Evolutionary conservation across 139 green algal genomes (phyloP), one percentile per base, ranked within the genome.

Genomic region (Chlorella ohadii): DNA sequence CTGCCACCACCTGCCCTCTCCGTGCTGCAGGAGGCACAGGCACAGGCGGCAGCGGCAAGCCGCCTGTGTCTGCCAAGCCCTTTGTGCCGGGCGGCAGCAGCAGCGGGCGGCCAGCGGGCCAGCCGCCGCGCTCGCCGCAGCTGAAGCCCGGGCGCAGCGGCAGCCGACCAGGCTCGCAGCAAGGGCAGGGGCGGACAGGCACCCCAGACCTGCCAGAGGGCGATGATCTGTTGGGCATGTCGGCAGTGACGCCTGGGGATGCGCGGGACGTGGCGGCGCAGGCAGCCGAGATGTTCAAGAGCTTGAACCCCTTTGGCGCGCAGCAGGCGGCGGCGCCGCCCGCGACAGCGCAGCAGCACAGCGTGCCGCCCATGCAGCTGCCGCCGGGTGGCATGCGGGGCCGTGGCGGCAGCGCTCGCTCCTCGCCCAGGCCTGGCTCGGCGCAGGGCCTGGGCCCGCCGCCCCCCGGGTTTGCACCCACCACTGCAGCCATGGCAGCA

Each of bases 171-270:
- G 56, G 34, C 19, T 41, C 57, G 5, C 55, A 78, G 75, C 17
- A 34, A 16, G 71, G 72, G 44, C 44, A 51, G 5, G 61, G 75
- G 61, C 27, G 31, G 17, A n/a, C 4, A 25, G 31, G 25, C 51
- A 73, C 70, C 2, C 78, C 76, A 27, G 84, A 86, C 36, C 33
- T 93, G 55, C 88, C 88, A n/a, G 90, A 91, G 11, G 86, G 84
- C 0, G 90, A 93, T 74, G 90, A 93, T 65, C n/a, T 90, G 33
- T 61, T 93, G 22, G 90, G 90, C 44, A 87, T 93, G 64, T 90
- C 76, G 3, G 89, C 90, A 7, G 84, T 90, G 70, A 86, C 86
- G 2, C 85, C 87, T 25, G 81, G 56, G 11, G 73, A 78, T 25
- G 67, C 71, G 6, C 63, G 31, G 19, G 78, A 79, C 67, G 56